Percentiles rank a stretch among this genome's conserved stretches.
Conservation (phyloP, 2,329 filamentous ascomycete species). For the Apiospora phragmitis region DNA sequence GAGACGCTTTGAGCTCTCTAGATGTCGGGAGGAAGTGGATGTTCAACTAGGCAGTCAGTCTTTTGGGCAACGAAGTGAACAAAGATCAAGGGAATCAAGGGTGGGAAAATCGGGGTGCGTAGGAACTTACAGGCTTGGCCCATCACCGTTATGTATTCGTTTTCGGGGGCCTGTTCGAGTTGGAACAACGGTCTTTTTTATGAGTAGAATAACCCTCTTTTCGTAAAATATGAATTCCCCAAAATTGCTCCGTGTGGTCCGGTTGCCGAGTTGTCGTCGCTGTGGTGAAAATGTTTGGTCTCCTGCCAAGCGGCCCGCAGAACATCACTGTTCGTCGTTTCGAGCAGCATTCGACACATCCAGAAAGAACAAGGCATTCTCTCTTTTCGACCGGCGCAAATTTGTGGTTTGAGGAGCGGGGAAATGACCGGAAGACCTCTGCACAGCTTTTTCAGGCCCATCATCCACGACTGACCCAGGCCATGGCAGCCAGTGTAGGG, state of each 20-base stretch:
- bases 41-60: background rate
- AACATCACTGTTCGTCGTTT: background rate
- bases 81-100: background rate
- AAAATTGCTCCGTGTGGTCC: background rate
- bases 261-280: background rate
- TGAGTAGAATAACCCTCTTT: background rate
- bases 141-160: background rate
- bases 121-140: background rate
- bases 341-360: background rate
- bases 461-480: background rate
- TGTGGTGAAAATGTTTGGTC: background rate
- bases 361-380: background rate
- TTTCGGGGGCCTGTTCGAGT: background rate
- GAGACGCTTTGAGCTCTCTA: constrained; percentile 26
- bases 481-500: background rate
- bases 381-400: background rate
- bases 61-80: background rate
- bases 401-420: background rate
- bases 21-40: background rate
- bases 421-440: background rate
- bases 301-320: background rate
- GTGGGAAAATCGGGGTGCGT: background rate
- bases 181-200: background rate
- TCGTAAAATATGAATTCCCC: background rate
- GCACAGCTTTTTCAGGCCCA: background rate